Base-by-base conservation (phyloP, 2,329 filamentous ascomycete species). In the Calonectria pteridis region DNA sequence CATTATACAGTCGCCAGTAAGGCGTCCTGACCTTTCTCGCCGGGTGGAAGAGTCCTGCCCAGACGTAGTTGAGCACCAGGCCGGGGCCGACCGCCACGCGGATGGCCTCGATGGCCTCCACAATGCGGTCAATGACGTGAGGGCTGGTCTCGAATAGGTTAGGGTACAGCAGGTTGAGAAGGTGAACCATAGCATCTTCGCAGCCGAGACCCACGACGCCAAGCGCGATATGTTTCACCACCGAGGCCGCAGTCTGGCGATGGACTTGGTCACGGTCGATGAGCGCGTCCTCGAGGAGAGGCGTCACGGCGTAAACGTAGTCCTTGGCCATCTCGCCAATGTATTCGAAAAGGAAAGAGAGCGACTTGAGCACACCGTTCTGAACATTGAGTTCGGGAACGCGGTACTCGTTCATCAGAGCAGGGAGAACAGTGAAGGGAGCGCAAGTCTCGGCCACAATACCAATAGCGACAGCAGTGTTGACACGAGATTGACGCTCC, bases 321-420 rank as follows among this genome's bases (percentile, higher is more conserved):
- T 99, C 97, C 87, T 98, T 99, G 76, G 95, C 95, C 97, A 99
- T 98, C 85, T 99, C 97, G 76, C 97, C 97, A 84, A 99, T 99
- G 86, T 99, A 99, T 83, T 99, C 97, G 82, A 98, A 99, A 74
- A 99, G 89, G 90, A 99, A 99, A 9, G 95, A 97, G 67, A 99
- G 90, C 6, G 96, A 96, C 85, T 99, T 99, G 83, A 99, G 92
- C 40, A 99, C 97, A 86, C 97, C 97, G 80, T 99, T 99, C 84
- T 99, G 97, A 31, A 99, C 97, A 83, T 99, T 99, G 78, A 99
- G 93, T 86, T 99, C 97, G 0, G 97, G 97, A 11, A 99, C 97
- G 68, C 97, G 94, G 85, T 99, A 99, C 85, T 99, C 97, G 87
- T 99, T 99, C 97, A 99, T 99, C 75, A 99, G 88, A 4, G 97